Base-by-base conservation (phyloP, 306 rosid genomes). In the Ceratonia siliqua region DNA sequence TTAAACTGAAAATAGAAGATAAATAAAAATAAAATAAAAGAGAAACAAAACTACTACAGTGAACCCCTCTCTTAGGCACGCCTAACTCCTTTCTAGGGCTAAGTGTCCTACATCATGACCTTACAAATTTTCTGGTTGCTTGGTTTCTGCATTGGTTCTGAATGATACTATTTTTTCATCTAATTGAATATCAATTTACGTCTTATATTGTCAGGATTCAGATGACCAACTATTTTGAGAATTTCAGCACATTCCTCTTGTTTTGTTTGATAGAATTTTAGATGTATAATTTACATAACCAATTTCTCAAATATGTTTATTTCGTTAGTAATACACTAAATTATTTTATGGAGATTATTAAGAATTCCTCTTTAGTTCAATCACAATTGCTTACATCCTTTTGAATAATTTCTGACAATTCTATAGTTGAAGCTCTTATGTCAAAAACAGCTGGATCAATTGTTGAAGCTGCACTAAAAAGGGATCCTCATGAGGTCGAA, bases 401-500 rank as follows among this genome's bases (percentile, higher is more conserved):
- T 68, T 61, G 83, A 24, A 67, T 69, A 14, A 70, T 38, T 71
- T 79, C 68, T 86, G 81, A 83, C 62, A 35, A 67, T 81, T 84
- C 71, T 76, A 68, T 56, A 82, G 73, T 63, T 86, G 85, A 86
- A 93, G 97, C 92, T 68, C 89, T 89, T 74, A 87, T 93, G 93
- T 93, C 92, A 66, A 93, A 93, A 85, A 86, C 97, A 74, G 98
- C 96, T 62, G 98, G 95, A 79, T 90, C 98, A 38, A 90, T 93
- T 55, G 89, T 93, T 77, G 98, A 93, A 85, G 96, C 98, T 46
- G 89, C 89, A 14, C 87, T 93, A 28, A 93, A 89, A 87, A 93
- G 97, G 84, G 98, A 93, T 80, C 98, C 98, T 74, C 92, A 90
- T 48, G 98, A 93, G 86, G 79, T 70, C 68, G 98, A 93, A 75